Evolutionary conservation across 805 yeast genomes (phyloP).

Genomic region (Ascoidea rubescens): DNA sequence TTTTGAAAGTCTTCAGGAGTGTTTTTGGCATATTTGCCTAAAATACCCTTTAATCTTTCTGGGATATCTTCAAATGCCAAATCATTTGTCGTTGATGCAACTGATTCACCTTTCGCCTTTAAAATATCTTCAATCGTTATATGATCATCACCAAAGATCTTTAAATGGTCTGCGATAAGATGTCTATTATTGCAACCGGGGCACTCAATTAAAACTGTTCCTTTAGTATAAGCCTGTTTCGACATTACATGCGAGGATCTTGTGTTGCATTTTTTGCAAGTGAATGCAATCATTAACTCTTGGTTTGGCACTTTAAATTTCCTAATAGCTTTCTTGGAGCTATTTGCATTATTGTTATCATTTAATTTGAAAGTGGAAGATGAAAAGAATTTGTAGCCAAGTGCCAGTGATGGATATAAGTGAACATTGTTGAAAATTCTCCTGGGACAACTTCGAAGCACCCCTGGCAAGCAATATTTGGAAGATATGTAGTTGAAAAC

Average conservation of each 20-base stretch:
- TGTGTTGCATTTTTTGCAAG: constrained; percentile 76
- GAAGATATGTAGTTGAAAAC: no score
- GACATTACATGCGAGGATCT: constrained; percentile 85
- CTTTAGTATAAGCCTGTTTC: constrained; percentile 78
- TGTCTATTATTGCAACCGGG: constrained; percentile 86
- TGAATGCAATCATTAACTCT: constrained; percentile 75
- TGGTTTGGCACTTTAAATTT: constrained; percentile 51
- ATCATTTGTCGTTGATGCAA: constrained; percentile 52
- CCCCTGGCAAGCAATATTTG: no score
- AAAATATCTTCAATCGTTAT: constrained; percentile 73
- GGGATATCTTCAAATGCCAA: constrained; percentile 59
- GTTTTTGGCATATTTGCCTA: background rate
- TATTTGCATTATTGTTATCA: no score
- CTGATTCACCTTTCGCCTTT: constrained; percentile 60
- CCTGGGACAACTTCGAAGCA: no score
- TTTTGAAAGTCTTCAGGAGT: background rate
- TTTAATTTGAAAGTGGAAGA: no score
- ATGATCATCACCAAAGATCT: constrained; percentile 67
- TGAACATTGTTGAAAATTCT: no score
- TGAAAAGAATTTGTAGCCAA: no score
- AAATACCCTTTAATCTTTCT: constrained; percentile 26
- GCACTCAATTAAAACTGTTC: constrained; percentile 81
- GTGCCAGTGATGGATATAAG: no score
- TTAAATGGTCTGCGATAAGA: constrained; percentile 77
- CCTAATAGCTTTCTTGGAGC: background rate